Percentiles rank a stretch among this genome's conserved stretches.
phyloP scores from a whole-genome alignment of 2,329 filamentous ascomycete genomes.

The Huntiella savannae region DNA sequence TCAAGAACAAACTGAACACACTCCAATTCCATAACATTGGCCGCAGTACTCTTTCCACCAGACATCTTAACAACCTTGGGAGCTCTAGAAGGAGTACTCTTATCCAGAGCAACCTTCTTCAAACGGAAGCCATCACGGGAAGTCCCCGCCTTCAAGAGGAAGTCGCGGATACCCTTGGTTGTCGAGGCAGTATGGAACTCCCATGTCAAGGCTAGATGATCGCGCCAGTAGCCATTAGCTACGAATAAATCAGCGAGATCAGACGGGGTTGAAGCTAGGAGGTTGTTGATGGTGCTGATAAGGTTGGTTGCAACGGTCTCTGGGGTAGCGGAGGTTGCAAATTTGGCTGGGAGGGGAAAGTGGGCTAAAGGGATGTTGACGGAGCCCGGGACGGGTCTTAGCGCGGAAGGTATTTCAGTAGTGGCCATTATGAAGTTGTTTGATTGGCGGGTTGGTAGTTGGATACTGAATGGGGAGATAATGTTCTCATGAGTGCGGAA shows the following conservation, averaged over 20 bases:
- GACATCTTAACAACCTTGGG: constrained; percentile 30
- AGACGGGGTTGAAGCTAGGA: constrained; percentile 19
- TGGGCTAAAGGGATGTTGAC: constrained; percentile 30
- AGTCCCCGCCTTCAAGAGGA: constrained; percentile 18
- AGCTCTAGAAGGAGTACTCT: constrained; percentile 21
- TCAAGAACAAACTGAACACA: constrained; percentile 39
- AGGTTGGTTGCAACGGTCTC: constrained; percentile 22
- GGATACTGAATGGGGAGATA: neutral
- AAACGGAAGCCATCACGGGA: constrained; percentile 23
- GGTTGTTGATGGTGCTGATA: constrained; percentile 23
- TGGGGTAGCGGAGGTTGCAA: constrained; percentile 13
- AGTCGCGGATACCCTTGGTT: constrained; percentile 20
- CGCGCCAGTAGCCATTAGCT: constrained; percentile 34
- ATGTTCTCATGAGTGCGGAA: neutral
- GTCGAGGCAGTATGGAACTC: constrained; percentile 33
- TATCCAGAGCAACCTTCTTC: constrained; percentile 26
- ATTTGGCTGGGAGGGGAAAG: constrained; percentile 15
- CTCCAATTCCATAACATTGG: constrained; percentile 21
- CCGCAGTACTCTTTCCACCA: constrained; percentile 14
- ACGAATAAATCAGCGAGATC: constrained; percentile 22
- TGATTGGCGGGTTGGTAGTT: neutral
- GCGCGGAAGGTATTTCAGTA: constrained; percentile 14
- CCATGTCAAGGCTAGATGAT: constrained; percentile 38
- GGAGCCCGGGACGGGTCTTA: constrained; percentile 27
- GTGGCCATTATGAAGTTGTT: neutral